Percentiles rank a stretch among this genome's conserved stretches.
Conservation (phyloP, 495 filamentous ascomycete species). For the Melanomma pulvis-pyrius region DNA sequence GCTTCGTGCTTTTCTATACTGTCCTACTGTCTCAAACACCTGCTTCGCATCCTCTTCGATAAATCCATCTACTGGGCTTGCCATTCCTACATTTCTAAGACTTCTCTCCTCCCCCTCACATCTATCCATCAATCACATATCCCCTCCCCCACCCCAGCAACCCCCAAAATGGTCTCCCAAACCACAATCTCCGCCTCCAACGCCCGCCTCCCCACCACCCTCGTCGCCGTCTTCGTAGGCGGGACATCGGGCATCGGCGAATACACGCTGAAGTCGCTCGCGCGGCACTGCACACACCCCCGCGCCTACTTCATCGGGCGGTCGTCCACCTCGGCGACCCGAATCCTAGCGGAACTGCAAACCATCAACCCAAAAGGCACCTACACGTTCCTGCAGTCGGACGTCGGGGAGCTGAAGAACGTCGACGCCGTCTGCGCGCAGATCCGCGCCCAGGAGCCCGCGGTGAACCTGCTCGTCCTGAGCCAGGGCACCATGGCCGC, state of each 20-base stretch:
- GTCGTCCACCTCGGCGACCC: constrained; percentile 49
- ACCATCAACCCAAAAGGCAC: constrained; percentile 55
- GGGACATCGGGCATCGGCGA: constrained; percentile 68
- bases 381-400: constrained; percentile 58
- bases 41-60: too few relatives aligned
- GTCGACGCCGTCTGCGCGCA: constrained; percentile 62
- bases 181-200: constrained; percentile 13
- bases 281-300: constrained; percentile 53
- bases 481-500: constrained; percentile 50
- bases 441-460: constrained; percentile 55
- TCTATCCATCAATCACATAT: background rate
- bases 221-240: constrained; percentile 64
- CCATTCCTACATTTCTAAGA: too few relatives aligned
- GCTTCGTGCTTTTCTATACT: too few relatives aligned
- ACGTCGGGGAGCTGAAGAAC: constrained; percentile 57
- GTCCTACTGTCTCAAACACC: too few relatives aligned
- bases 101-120: background rate
- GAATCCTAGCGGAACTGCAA: constrained; percentile 52
- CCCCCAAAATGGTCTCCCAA: constrained; percentile 16
- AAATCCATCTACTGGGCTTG: too few relatives aligned
- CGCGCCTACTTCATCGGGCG: constrained; percentile 55
- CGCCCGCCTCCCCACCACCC: constrained; percentile 44
- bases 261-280: constrained; percentile 60
- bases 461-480: constrained; percentile 64
- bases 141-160: background rate